These are phyloP conservation scores for Gossypium davidsonii DNA, from an alignment of 441 rosid genomes.

Conservation along the genomic window DNA sequence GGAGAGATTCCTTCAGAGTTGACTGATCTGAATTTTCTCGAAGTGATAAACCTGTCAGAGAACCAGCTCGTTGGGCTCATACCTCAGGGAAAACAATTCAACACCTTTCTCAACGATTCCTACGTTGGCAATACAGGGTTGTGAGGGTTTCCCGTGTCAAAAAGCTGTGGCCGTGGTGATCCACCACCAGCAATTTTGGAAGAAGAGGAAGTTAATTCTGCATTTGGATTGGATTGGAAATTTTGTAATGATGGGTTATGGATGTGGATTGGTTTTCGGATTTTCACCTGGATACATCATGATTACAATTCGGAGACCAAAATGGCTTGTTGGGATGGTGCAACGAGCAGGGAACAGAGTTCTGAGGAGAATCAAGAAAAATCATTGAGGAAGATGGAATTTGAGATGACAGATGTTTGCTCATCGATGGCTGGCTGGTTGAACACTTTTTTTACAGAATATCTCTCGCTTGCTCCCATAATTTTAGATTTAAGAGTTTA, in stretches of 20 bases:
- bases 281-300: not conserved
- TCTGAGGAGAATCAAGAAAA: not conserved
- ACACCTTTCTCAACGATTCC: conserved; percentile 11
- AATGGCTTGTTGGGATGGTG: not conserved
- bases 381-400: not conserved
- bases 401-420: not conserved
- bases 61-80: conserved; percentile 22
- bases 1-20: conserved; percentile 22
- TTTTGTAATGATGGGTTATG: conserved; percentile 1
- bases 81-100: conserved; percentile 12
- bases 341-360: not conserved
- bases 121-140: not conserved
- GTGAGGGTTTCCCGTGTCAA: conserved; percentile 14
- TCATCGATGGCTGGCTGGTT: not conserved
- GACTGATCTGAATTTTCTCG: conserved; percentile 15
- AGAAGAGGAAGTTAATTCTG: not conserved
- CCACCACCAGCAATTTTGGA: not conserved
- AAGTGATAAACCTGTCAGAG: conserved; percentile 10
- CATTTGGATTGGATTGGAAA: not conserved
- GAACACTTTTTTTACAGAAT: not conserved
- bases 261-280: not conserved
- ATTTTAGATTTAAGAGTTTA: not conserved
- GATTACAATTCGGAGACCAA: not conserved
- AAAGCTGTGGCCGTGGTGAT: not conserved
- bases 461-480: not conserved